Evolutionary conservation across 352 stramenopile genomes (phyloP), one percentile per base, ranked within the genome.

Genomic region (Phytopythium oedochilum): DNA sequence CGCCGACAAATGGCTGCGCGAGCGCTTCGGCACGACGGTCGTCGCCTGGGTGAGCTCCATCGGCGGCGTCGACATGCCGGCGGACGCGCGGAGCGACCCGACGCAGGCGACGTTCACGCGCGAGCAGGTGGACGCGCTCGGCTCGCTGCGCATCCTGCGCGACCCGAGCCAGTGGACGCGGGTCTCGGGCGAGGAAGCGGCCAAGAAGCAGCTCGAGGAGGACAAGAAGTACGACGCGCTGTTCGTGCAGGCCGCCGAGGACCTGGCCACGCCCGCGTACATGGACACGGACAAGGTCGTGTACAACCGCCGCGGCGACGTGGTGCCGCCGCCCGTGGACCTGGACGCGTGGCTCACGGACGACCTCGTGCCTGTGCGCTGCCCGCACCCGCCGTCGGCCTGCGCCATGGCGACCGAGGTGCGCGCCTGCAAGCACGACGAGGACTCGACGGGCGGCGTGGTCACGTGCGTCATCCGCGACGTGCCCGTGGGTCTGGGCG

Each of bases 381-480:
- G 96, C 63, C 97, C 97, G 9, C 91, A 99, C 77, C 68, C 81
- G 31, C 80, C 80, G 49, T 94, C 86, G 7, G 95, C 96, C 1
- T 95, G 96, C 49, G 86, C 86, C 45, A 99, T 99, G 96, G 82
- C 98, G 34, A 96, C 86, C 12, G 74, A 97, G 23, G 97, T 99
- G 63, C 95, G 97, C 61, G 79, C 92, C 38, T 79, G 89, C 71
- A 97, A 97, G 78, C 76, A 78, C 53, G 81, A 93, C 32, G 39
- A 92, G 46, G 88, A 98, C 96, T 89, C 86, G 53, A 96, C 81
- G 3, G 86, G 97, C 29, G 97, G 97, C 29, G 94, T 98, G 11
- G 94, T 99, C 12, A 98, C 96, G 25, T 98, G 96, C 56, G 89
- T 99, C 34, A 97, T 96, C 48, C 83, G 95, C 48, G 99, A 99